Percentiles rank a stretch among this genome's conserved stretches.
Evolutionary conservation across 176 grass and related monocot species (phyloP).

Genomic region (Thinopyrum elongatum): DNA sequence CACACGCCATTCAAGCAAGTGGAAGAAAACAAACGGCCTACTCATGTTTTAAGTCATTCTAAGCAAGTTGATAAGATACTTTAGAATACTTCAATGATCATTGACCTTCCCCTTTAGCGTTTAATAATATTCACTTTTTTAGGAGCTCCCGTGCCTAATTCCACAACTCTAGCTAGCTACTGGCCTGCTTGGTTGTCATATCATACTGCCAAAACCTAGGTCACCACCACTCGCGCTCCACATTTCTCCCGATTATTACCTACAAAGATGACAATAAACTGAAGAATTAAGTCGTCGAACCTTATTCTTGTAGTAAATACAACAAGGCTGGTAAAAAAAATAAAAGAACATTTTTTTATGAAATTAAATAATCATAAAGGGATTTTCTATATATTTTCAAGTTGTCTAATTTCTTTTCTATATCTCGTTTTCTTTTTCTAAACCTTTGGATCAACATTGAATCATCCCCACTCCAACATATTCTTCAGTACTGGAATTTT

Average conservation of each 20-base stretch:
- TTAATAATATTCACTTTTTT: not conserved
- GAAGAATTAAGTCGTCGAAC: too few species aligned
- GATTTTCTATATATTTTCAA: not conserved
- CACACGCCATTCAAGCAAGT: constrained; percentile 6
- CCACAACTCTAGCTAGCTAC: not conserved
- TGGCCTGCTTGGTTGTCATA: not conserved
- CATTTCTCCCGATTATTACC: not conserved
- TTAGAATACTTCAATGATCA: not conserved
- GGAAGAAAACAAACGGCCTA: constrained; percentile 21
- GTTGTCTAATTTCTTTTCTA: not conserved
- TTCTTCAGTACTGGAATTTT: not conserved
- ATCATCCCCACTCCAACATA: too few species aligned
- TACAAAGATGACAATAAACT: not conserved
- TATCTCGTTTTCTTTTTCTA: not conserved
- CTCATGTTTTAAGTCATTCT: constrained; percentile 4
- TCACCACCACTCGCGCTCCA: not conserved
- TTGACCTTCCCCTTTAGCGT: not conserved
- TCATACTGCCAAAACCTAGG: not conserved
- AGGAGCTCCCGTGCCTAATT: not conserved
- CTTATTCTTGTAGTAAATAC: not conserved
- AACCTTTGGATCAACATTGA: not conserved
- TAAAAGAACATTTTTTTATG: not conserved
- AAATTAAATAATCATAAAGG: not conserved
- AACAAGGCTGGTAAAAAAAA: not conserved
- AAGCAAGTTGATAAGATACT: not conserved